Evolutionary conservation across 768 basidiomycete genomes (phyloP), one percentile per base, ranked within the genome.

Genomic region (Saitozyma sp.): DNA sequence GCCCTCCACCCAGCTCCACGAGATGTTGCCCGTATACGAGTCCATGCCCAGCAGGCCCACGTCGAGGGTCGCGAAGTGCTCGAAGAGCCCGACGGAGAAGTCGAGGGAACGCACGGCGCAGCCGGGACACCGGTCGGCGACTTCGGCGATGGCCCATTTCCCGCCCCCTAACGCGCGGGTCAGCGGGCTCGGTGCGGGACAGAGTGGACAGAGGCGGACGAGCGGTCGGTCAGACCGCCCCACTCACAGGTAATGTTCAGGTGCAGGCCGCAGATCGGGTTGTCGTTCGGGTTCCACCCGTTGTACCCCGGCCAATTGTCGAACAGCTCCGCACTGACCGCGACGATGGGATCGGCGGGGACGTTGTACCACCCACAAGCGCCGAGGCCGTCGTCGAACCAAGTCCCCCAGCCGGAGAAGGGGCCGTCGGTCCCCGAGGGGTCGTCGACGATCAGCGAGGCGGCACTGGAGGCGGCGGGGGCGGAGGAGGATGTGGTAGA

Each of bases 381-480:
- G 39, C 68, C 66, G 4, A 73, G 60, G 14, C 68, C 65, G 55
- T 63, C 67, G 40, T 73, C 70, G 54, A 68, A 76, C 57, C 63
- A 76, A 13, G 74, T 76, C 42, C 69, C 74, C 66, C 67, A 69
- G 8, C 74, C 74, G 4, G 67, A 65, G 67, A 73, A 76, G 1
- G 74, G 74, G 17, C 74, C 74, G 43, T 67, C 61, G 11, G 59
- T 61, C 11, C 71, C 71, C 17, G 61, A 54, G 6, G 59, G 56
- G 53, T 73, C 74, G 13, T 45, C 62, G 69, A 55, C 6, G 65
- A 38, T 11, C 45, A 50, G 29, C 40, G n/a, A 3, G 55, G 38
- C 2, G 56, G 48, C 20, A 41, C 13, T 19, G 50, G 37, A 49
- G 62, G 17, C 13, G 58, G 46, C n/a, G 63, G 13, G 39, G 66